phyloP scores from a whole-genome alignment of 1,284 basidiomycete genomes.

The Ustilago hordei region DNA sequence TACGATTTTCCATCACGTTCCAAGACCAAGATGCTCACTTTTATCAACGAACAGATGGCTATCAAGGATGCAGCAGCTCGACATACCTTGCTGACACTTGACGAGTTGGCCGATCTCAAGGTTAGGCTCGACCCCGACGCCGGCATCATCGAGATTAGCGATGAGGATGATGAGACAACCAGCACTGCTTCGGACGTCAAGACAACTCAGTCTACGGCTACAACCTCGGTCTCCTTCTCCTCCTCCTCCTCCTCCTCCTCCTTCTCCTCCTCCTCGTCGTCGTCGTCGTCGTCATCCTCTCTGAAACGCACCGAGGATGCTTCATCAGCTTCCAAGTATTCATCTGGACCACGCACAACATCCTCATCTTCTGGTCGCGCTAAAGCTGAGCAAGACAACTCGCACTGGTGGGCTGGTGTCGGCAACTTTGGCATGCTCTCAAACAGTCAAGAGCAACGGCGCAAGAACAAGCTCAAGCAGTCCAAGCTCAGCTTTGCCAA shows the following conservation, averaged over 20 bases:
- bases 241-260: not conserved
- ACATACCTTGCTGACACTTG: constrained; percentile 55
- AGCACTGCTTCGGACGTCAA: constrained; percentile 36
- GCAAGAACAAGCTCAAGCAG: constrained; percentile 52
- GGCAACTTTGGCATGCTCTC: constrained; percentile 36
- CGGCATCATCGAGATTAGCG: constrained; percentile 44
- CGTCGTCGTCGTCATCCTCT: constrained; percentile 9
- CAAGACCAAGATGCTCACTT: constrained; percentile 57
- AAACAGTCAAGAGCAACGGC: constrained; percentile 38
- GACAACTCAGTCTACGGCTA: constrained; percentile 15
- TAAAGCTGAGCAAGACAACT: constrained; percentile 27
- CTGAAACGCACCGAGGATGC: constrained; percentile 10
- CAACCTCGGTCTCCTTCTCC: not conserved
- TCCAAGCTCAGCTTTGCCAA: constrained; percentile 56
- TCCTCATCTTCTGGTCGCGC: constrained; percentile 6
- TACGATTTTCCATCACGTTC: constrained; percentile 48
- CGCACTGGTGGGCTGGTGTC: constrained; percentile 51
- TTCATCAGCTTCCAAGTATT: not conserved
- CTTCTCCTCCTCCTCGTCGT: not conserved
- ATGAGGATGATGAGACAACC: constrained; percentile 43
- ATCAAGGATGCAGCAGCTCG: constrained; percentile 50
- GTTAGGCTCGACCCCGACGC: constrained; percentile 42
- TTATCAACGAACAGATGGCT: constrained; percentile 61
- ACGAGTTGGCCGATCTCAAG: constrained; percentile 60
- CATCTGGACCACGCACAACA: not conserved